Base-by-base conservation (phyloP, 2,329 filamentous ascomycete species). In the Botrytis deweyae region DNA sequence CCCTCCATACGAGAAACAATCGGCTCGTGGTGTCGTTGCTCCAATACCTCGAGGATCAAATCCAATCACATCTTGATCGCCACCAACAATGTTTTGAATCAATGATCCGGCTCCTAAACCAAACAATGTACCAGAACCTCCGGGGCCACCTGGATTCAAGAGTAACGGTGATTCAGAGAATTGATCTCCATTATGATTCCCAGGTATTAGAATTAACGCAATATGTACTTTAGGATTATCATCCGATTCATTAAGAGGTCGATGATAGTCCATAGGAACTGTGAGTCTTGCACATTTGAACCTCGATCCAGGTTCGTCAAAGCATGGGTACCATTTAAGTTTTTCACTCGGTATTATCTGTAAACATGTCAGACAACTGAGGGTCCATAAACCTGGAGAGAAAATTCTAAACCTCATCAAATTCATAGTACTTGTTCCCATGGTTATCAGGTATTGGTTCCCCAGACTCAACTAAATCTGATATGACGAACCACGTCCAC, bases 41-140 rank as follows among this genome's bases (percentile, higher is more conserved):
- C 86, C 86, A 38, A 88, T 83, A 80, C 85, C 85, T 29, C 86
- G 82, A 1, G 86, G 86, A 76, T 87, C 86, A 70, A 87, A 87
- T 2, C 85, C 83, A 66, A 87, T 81, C 33, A 87, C 78, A 74
- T 86, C 84, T 75, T 83, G 82, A 59, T 84, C 81, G 0, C 74
- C 69, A 52, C 84, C 85, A 25, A 85, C 78, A 33, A 84, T 76
- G 1, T 75, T 69, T 55, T 84, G 84, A 2, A 86, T 72, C 8
- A 70, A 58, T 3, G 52, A 29, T 29, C 81, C 84, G 12, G 74
- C 44, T 14, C 10, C 25, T 0, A 82, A 72, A 7, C 79, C 78
- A 29, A 84, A 78, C 0, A 65, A 1, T 0, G 82, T 81, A 7
- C 85, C 85, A 36, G 82, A 82, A 0, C 84, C 85, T 29, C 85